Conservation (phyloP, 2,329 filamentous ascomycete species). For the Helminthosporium solani region DNA sequence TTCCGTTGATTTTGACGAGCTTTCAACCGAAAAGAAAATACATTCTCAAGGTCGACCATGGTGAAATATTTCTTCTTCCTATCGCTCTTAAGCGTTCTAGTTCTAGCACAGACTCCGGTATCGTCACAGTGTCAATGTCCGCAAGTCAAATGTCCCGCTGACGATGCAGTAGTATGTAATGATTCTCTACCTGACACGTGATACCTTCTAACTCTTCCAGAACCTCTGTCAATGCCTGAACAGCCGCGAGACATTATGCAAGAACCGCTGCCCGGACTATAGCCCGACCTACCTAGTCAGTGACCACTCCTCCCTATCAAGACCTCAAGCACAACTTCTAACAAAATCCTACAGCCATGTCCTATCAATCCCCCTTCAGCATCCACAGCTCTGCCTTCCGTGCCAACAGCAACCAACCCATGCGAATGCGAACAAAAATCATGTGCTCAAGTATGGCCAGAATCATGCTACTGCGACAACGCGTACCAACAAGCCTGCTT, state of each 20-base stretch:
- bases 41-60: not conserved
- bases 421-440: constrained; percentile 24
- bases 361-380: constrained; percentile 10
- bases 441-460: constrained; percentile 27
- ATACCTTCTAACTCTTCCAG: constrained; percentile 11
- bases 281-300: constrained; percentile 15
- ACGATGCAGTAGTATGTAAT: constrained; percentile 20
- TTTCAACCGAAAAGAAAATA: not conserved
- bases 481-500: constrained; percentile 24
- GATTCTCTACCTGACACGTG: not conserved
- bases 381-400: constrained; percentile 1
- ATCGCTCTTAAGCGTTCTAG: constrained; percentile 17
- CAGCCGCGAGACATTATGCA: constrained; percentile 24
- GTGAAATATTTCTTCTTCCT: constrained; percentile 10
- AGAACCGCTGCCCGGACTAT: constrained; percentile 26
- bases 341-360: constrained; percentile 13
- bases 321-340: not conserved
- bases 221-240: constrained; percentile 32
- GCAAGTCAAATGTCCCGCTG: constrained; percentile 26
- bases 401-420: not conserved
- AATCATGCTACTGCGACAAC: constrained; percentile 33
- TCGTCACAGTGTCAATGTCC: constrained; percentile 24
- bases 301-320: constrained; percentile 1
- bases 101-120: constrained; percentile 15
- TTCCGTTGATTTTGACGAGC: not conserved